A percentile compares a stretch with the other conserved stretches of the same genome.
Evolutionary conservation across 176 grass and related monocot genomes (phyloP).

Genomic region (Pharus latifolius): DNA sequence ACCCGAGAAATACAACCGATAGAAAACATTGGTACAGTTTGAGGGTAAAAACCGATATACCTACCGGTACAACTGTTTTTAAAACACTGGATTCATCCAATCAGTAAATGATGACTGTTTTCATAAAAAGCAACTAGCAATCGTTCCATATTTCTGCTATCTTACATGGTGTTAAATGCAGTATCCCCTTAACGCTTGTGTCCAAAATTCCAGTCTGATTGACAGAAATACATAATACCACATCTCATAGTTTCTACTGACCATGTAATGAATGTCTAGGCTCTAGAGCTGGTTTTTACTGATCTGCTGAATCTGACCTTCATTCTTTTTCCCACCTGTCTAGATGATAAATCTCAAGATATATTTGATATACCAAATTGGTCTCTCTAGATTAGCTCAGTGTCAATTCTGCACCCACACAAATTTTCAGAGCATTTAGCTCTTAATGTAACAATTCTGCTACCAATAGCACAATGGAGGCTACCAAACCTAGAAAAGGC

Average conservation of each 20-base stretch:
- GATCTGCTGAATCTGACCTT: neutral
- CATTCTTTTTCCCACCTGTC: neutral
- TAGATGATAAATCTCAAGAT: constrained; percentile 1
- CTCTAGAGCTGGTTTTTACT: neutral
- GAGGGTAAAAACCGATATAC: too few species aligned
- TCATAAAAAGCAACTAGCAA: too few species aligned
- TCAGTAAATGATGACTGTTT: too few species aligned
- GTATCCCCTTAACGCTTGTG: too few species aligned
- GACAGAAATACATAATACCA: neutral
- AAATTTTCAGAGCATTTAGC: neutral
- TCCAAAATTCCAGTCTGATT: too few species aligned
- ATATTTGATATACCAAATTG: neutral
- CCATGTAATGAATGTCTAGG: neutral
- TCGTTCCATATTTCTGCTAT: too few species aligned
- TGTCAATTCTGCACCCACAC: neutral
- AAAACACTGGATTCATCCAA: too few species aligned
- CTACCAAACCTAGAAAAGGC: neutral
- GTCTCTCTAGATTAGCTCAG: neutral
- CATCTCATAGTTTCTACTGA: neutral
- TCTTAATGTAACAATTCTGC: neutral
- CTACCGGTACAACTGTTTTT: too few species aligned
- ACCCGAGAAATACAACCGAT: too few species aligned
- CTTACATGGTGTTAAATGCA: too few species aligned
- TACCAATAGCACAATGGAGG: neutral
- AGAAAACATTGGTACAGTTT: too few species aligned